Evolutionary conservation across 768 basidiomycete species (phyloP).

Genomic region (Sarcodon aspratus): DNA sequence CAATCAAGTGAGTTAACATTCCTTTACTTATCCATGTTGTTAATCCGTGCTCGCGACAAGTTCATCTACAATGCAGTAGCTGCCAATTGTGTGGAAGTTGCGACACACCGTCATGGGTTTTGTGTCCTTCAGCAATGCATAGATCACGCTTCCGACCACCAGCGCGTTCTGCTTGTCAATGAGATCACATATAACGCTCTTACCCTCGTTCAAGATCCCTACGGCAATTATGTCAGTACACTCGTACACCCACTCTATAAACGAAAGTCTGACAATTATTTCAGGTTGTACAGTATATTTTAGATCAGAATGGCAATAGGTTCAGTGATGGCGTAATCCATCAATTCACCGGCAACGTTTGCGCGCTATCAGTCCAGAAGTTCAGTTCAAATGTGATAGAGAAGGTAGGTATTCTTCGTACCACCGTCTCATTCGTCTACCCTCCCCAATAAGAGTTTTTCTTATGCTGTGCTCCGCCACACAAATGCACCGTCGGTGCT

Average conservation of each 20-base stretch:
- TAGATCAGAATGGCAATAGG: conserved; percentile 95
- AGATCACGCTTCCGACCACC: conserved; percentile 93
- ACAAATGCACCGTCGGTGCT: conserved; percentile 5
- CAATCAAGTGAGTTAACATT: conserved; percentile 60
- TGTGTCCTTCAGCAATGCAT: conserved; percentile 97
- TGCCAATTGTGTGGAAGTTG: conserved; percentile 97
- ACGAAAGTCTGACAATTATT: not conserved
- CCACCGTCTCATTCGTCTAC: not conserved
- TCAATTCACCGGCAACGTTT: conserved; percentile 96
- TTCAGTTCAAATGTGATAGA: conserved; percentile 99
- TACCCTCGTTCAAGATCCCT: conserved; percentile 95
- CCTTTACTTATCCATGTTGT: not conserved
- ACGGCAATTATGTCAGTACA: conserved; percentile 73
- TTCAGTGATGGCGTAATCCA: conserved; percentile 97
- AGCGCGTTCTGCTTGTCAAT: conserved; percentile 91
- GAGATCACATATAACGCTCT: conserved; percentile 99
- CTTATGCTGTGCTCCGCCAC: too few relatives aligned
- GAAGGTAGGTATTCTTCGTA: conserved; percentile 42
- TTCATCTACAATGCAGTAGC: conserved; percentile 99
- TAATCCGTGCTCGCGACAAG: conserved; percentile 21
- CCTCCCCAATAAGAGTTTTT: too few relatives aligned
- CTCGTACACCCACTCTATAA: not conserved
- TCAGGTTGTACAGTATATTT: conserved; percentile 96
- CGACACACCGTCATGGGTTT: conserved; percentile 95
- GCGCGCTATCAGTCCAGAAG: conserved; percentile 95